These are phyloP conservation scores for Bocquillonia castaneifolia DNA, from an alignment of 441 rosid species.

Conservation along the genomic window DNA sequence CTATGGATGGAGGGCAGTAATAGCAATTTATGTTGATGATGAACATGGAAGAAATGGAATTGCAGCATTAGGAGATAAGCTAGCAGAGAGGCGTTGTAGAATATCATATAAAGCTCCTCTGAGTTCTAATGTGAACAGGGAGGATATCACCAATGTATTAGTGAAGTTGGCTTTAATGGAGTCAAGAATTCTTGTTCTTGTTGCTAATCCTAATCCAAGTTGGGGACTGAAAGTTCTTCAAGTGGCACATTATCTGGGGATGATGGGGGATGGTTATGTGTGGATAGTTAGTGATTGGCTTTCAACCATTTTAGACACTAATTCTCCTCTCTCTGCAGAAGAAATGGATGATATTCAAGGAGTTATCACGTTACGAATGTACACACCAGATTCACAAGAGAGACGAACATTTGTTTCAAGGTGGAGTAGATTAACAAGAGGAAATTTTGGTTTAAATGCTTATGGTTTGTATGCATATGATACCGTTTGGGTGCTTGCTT, in stretches of 20 bases:
- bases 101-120: constrained; percentile 72
- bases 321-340: constrained; percentile 31
- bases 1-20: constrained; percentile 69
- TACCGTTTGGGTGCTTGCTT: constrained; percentile 91
- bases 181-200: constrained; percentile 63
- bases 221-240: constrained; percentile 61
- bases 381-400: constrained; percentile 58
- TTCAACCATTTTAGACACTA: constrained; percentile 65
- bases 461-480: constrained; percentile 83
- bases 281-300: constrained; percentile 91
- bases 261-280: constrained; percentile 78
- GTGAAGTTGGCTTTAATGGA: constrained; percentile 61
- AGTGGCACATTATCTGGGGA: constrained; percentile 65
- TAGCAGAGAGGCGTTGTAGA: constrained; percentile 65
- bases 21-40: constrained; percentile 71
- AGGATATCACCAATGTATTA: constrained; percentile 45
- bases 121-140: constrained; percentile 40
- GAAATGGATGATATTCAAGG: constrained; percentile 44
- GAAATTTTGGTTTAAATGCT: constrained; percentile 60
- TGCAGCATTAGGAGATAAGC: constrained; percentile 62
- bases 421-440: constrained; percentile 61
- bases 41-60: constrained; percentile 78
- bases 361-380: constrained; percentile 61
- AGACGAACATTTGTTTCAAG: constrained; percentile 53
- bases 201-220: constrained; percentile 26